Base-by-base conservation (phyloP, 352 stramenopile species). In the Phytophthora europaea region DNA sequence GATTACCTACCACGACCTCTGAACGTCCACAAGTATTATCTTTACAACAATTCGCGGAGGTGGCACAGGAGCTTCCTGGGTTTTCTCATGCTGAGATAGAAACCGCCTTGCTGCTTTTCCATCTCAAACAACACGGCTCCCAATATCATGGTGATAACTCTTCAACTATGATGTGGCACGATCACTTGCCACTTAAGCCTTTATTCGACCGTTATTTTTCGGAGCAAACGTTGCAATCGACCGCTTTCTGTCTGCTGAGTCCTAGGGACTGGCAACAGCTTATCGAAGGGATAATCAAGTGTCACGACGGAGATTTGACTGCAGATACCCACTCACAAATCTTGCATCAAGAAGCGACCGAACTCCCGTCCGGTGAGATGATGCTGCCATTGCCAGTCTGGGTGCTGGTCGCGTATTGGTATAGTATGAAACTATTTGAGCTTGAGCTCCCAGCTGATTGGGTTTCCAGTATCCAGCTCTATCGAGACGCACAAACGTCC, bases 61-160 rank as follows among this genome's bases (percentile, higher is more conserved):
- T 83, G 20, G 70, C 72, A 22, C 55, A 74, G 15, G 60, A 65
- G 7, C 61, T 72, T 15, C 40, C 54, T 18, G 71, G 61, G 0
- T 58, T 71, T 10, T 80, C 65, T 2, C 22, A 36, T 2, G 18
- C 72, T 2, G 65, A 77, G 16, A 12, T 82, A 23, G 66, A 82
- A 34, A 60, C 79, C 9, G 31, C 67, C 7, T 67, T 75, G 22
- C 38, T 76, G n/a, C n/a, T 79, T 20, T 75, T 82, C 18, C 61
- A 78, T 33, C 31, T 84, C 22, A 55, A 52, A 6, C 43, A 45
- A 6, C 53, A 40, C n/a, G 53, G 7, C 28, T 43, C 18, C 18
- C 26, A 59, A 15, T 3, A 34, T 23, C 20, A 26, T 18, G 28
- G 3, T 18, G 12, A 31, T 33, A 47, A 15, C 36, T 16, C 26